A percentile compares a stretch with the other conserved stretches of the same genome.
phyloP scores from a whole-genome alignment of 495 filamentous ascomycete species.

The Neurospora cerealis region DNA sequence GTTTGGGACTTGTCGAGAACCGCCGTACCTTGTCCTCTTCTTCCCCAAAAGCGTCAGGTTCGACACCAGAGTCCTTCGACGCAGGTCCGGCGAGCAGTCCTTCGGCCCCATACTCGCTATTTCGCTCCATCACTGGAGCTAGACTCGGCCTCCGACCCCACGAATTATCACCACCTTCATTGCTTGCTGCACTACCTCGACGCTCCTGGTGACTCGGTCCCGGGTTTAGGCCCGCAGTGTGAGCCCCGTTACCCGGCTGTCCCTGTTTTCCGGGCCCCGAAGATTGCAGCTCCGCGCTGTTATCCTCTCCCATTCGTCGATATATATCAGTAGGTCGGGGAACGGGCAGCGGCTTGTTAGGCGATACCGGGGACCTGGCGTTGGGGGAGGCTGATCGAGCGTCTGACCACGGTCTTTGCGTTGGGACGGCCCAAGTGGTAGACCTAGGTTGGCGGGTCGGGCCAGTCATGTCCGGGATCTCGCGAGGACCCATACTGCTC shows the following conservation, averaged over 20 bases:
- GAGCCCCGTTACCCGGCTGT: background rate
- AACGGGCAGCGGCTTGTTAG: slow-evolving; percentile 47
- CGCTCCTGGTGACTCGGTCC: background rate
- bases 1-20: slow-evolving; percentile 39
- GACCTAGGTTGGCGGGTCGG: slow-evolving; percentile 7
- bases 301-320: slow-evolving; percentile 58
- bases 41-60: slow-evolving; percentile 1
- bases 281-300: slow-evolving; percentile 43
- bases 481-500: slow-evolving; percentile 47
- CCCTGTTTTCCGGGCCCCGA: slow-evolving; percentile 33
- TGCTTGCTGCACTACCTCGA: background rate
- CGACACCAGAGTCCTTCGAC: slow-evolving; percentile 2
- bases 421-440: slow-evolving; percentile 13
- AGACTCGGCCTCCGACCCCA: slow-evolving; percentile 27
- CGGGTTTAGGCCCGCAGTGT: background rate
- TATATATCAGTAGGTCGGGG: slow-evolving; percentile 75
- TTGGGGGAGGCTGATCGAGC: slow-evolving; percentile 28
- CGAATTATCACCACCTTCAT: slow-evolving; percentile 8
- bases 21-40: slow-evolving; percentile 30
- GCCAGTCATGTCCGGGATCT: slow-evolving; percentile 17
- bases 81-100: slow-evolving; percentile 22
- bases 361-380: slow-evolving; percentile 11
- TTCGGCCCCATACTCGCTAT: slow-evolving; percentile 47
- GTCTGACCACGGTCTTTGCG: slow-evolving; percentile 20
- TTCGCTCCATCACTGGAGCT: slow-evolving; percentile 47